Percentiles rank a stretch among this genome's conserved stretches.
phyloP scores from a whole-genome alignment of 257 asterid genomes.

The Salvia hispanica region DNA sequence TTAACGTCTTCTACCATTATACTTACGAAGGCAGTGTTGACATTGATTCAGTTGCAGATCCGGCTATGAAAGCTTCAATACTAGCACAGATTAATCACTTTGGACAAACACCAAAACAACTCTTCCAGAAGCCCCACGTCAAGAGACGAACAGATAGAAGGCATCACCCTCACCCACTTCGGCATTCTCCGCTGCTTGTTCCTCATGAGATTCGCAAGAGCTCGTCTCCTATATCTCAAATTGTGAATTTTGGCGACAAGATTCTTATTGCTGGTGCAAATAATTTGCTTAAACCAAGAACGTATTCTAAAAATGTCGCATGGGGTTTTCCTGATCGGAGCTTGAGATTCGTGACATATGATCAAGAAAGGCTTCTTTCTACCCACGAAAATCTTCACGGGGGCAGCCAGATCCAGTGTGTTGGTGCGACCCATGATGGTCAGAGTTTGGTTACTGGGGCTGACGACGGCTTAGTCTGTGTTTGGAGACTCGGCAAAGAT shows the following conservation, averaged over 20 bases:
- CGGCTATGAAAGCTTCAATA: slow-evolving; percentile 98
- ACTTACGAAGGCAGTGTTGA: slow-evolving; percentile 99
- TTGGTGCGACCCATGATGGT: slow-evolving; percentile 89
- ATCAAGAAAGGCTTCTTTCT: slow-evolving; percentile 89
- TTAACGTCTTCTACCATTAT: slow-evolving; percentile 96
- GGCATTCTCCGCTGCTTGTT: slow-evolving; percentile 62
- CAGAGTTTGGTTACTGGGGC: slow-evolving; percentile 86
- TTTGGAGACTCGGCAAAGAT: slow-evolving; percentile 81
- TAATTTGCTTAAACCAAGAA: slow-evolving; percentile 78
- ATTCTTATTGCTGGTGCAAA: slow-evolving; percentile 77
- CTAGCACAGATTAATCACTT: slow-evolving; percentile 98
- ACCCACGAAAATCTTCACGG: slow-evolving; percentile 99
- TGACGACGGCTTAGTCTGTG: slow-evolving; percentile 81
- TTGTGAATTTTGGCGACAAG: slow-evolving; percentile 67
- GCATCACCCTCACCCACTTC: slow-evolving; percentile 80
- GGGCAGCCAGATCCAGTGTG: slow-evolving; percentile 92
- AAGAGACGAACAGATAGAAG: slow-evolving; percentile 85
- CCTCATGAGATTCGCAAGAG: slow-evolving; percentile 82
- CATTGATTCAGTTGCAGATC: slow-evolving; percentile 93
- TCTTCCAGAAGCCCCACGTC: slow-evolving; percentile 85
- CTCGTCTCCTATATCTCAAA: slow-evolving; percentile 79
- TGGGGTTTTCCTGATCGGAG: slow-evolving; percentile 99
- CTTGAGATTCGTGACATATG: slow-evolving; percentile 78
- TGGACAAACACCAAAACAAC: slow-evolving; percentile 97
- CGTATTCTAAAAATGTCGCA: slow-evolving; percentile 70